These are phyloP conservation scores for Talaromyces nanjingensis DNA, from an alignment of 495 filamentous ascomycete species.

Conservation along the genomic window DNA sequence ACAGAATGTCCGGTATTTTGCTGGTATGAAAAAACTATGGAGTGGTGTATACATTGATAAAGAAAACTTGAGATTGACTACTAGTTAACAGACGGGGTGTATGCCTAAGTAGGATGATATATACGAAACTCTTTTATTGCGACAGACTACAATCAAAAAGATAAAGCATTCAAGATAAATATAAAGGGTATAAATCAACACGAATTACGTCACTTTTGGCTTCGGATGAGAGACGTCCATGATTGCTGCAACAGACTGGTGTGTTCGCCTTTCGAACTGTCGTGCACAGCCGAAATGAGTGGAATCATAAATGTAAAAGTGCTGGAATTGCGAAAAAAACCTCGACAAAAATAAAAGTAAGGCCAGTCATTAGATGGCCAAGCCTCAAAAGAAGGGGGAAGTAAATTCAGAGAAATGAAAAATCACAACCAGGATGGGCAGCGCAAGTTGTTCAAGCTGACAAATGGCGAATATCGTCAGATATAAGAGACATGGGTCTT, in stretches of 20 bases:
- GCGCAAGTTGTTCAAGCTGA: background rate
- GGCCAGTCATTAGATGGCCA: background rate
- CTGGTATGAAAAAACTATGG: background rate
- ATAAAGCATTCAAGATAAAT: background rate
- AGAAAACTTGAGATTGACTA: too few species aligned
- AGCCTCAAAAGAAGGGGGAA: background rate
- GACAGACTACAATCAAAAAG: background rate
- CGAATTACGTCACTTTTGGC: background rate
- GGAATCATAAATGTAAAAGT: background rate
- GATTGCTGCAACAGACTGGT: background rate
- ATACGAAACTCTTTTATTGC: background rate
- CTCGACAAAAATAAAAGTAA: background rate
- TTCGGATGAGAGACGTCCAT: background rate
- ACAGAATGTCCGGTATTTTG: background rate
- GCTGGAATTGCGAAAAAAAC: background rate
- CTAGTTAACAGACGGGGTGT: too few species aligned
- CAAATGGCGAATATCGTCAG: background rate
- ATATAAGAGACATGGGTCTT: background rate
- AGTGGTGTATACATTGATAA: background rate
- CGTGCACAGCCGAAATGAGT: background rate
- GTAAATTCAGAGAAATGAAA: background rate
- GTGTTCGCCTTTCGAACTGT: background rate
- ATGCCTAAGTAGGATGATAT: background rate
- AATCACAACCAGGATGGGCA: background rate
- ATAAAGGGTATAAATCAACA: constrained; percentile 4